A percentile compares a stretch with the other conserved stretches of the same genome.
These are phyloP conservation scores for Phytophthora crassamura DNA, from an alignment of 352 stramenopile genomes.

Conservation along the genomic window DNA sequence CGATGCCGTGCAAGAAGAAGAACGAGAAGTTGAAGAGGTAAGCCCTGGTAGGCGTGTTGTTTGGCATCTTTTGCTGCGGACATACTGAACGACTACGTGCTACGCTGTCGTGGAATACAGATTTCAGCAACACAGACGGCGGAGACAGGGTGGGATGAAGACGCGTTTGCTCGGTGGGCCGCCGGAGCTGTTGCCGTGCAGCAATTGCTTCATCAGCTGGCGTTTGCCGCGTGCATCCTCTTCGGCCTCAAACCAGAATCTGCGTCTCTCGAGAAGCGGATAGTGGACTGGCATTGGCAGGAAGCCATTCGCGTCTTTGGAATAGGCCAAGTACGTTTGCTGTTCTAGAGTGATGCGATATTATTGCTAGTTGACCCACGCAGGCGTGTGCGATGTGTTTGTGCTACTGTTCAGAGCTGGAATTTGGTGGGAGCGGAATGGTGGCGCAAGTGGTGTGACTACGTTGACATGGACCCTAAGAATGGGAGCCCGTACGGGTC, in stretches of 20 bases:
- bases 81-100: neutral
- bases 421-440: constrained; percentile 76
- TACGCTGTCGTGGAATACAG: constrained; percentile 17
- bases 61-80: neutral
- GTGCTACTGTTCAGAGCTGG: constrained; percentile 54
- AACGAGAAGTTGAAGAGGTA: constrained; percentile 54
- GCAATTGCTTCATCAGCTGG: constrained; percentile 72
- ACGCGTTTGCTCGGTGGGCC: constrained; percentile 64
- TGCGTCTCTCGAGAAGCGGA: constrained; percentile 66
- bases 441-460: constrained; percentile 87
- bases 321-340: constrained; percentile 59
- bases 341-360: neutral
- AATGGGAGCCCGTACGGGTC: constrained; percentile 71
- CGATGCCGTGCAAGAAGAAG: constrained; percentile 42
- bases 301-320: constrained; percentile 50
- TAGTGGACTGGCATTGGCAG: constrained; percentile 79
- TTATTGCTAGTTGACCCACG: constrained; percentile 39
- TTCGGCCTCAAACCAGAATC: constrained; percentile 83
- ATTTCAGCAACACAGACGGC: constrained; percentile 49
- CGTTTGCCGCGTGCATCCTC: constrained; percentile 75
- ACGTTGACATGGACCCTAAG: constrained; percentile 61
- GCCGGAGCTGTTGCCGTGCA: constrained; percentile 42
- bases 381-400: constrained; percentile 20
- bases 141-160: constrained; percentile 48
- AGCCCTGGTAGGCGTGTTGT: neutral